These are phyloP conservation scores for Dothistroma pini DNA, from an alignment of 2,329 filamentous ascomycete species.

Conservation along the genomic window DNA sequence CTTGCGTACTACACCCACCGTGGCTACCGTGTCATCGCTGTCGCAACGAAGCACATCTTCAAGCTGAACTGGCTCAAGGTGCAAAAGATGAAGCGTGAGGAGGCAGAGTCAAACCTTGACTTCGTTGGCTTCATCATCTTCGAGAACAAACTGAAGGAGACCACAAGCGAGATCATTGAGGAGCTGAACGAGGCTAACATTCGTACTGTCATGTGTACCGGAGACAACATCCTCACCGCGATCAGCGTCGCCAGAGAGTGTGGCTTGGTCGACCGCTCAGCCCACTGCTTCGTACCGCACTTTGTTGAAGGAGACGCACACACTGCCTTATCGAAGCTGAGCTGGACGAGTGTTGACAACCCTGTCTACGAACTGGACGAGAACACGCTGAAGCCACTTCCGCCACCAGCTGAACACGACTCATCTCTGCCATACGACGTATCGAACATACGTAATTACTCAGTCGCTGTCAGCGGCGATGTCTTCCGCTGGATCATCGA, in stretches of 20 bases:
- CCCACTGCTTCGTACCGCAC: constrained; percentile 89
- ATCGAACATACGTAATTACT: constrained; percentile 77
- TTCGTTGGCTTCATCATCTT: constrained; percentile 98
- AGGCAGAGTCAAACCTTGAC: constrained; percentile 78
- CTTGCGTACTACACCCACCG: constrained; percentile 89
- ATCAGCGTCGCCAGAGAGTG: constrained; percentile 94
- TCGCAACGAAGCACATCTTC: constrained; percentile 80
- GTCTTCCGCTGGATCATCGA: constrained; percentile 97
- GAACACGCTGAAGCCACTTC: constrained; percentile 73
- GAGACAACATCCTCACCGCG: constrained; percentile 95
- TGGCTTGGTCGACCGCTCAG: constrained; percentile 70
- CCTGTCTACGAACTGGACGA: constrained; percentile 72
- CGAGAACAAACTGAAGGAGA: constrained; percentile 95
- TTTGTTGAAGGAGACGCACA: constrained; percentile 75
- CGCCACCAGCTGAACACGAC: constrained; percentile 67
- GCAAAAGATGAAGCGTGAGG: constrained; percentile 84
- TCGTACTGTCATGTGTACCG: constrained; percentile 91
- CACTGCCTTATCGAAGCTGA: constrained; percentile 68
- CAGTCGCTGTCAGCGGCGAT: constrained; percentile 84
- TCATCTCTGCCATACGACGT: constrained; percentile 82
- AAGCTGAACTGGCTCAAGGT: constrained; percentile 92
- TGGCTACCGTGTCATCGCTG: constrained; percentile 94
- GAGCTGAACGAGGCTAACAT: constrained; percentile 83
- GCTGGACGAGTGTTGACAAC: constrained; percentile 96
- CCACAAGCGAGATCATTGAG: constrained; percentile 73